Evolutionary conservation across 78 protist genomes (phyloP).

Genomic region (Creolimax fragrantissima): DNA sequence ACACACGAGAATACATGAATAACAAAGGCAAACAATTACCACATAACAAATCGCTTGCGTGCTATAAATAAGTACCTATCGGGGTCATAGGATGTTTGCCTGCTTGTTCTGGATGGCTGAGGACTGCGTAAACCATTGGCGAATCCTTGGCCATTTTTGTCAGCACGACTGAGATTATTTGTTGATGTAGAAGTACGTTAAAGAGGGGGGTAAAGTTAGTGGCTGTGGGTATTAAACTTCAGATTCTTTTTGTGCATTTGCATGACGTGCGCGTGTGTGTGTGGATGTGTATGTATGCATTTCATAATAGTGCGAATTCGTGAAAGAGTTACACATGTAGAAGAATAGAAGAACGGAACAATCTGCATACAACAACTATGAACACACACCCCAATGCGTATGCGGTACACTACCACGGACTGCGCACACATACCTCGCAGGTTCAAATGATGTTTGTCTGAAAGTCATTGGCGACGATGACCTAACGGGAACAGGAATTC

Average conservation of each 20-base stretch:
- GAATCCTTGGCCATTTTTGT: neutral
- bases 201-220: neutral
- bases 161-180: neutral
- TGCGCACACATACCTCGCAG: neutral
- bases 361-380: neutral
- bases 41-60: neutral
- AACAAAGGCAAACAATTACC: neutral
- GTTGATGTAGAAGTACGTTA: neutral
- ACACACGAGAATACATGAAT: neutral
- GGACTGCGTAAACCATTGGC: neutral
- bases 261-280: neutral
- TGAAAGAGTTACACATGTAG: neutral
- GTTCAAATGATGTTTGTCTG: neutral
- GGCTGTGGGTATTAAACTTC: neutral
- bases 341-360: neutral
- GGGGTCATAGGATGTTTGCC: neutral
- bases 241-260: neutral
- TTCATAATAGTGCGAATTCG: neutral
- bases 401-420: too few relatives aligned
- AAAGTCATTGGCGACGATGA: neutral
- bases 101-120: neutral
- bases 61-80: neutral
- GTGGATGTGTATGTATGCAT: neutral
- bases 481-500: neutral
- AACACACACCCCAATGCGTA: too few relatives aligned